Conservation (phyloP, 768 basidiomycete genomes). For the Sporobolomyces phaffii region DNA sequence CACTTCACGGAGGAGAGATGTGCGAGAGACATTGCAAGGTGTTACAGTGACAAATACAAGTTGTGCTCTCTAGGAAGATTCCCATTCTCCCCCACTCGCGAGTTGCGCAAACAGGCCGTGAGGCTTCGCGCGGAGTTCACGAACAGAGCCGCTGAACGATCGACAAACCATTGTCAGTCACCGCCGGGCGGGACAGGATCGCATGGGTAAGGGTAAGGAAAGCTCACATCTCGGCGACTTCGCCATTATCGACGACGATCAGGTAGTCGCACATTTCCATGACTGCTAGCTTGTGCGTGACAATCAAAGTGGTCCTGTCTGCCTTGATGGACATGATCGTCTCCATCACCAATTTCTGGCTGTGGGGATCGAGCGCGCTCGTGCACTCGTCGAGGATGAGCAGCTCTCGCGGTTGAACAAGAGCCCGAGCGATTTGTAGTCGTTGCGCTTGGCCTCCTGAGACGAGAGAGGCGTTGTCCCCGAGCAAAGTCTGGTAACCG, state of each 20-base stretch:
- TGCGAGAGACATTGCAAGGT: no score
- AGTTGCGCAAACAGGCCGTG: constrained; percentile 31
- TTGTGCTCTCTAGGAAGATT: neutral
- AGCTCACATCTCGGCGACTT: constrained; percentile 67
- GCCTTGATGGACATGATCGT: constrained; percentile 61
- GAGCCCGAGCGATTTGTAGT: constrained; percentile 80
- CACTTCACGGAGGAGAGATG: neutral
- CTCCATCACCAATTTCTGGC: constrained; percentile 74
- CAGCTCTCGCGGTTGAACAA: constrained; percentile 66
- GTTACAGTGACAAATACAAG: neutral
- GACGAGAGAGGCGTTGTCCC: constrained; percentile 83
- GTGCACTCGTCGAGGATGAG: constrained; percentile 93
- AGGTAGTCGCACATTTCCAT: constrained; percentile 92
- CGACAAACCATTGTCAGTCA: no score
- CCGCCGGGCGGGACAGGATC: no score
- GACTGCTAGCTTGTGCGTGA: constrained; percentile 83
- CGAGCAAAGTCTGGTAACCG: constrained; percentile 79
- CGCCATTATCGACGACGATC: constrained; percentile 70
- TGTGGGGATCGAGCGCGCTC: constrained; percentile 77
- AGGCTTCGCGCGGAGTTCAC: constrained; percentile 19
- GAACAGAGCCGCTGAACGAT: constrained; percentile 17
- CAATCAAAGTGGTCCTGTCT: constrained; percentile 78
- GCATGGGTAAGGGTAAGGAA: no score
- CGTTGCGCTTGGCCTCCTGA: constrained; percentile 95
- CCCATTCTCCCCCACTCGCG: constrained; percentile 38